phyloP scores from a whole-genome alignment of 2,329 filamentous ascomycete species.

The Dothistroma septosporum region DNA sequence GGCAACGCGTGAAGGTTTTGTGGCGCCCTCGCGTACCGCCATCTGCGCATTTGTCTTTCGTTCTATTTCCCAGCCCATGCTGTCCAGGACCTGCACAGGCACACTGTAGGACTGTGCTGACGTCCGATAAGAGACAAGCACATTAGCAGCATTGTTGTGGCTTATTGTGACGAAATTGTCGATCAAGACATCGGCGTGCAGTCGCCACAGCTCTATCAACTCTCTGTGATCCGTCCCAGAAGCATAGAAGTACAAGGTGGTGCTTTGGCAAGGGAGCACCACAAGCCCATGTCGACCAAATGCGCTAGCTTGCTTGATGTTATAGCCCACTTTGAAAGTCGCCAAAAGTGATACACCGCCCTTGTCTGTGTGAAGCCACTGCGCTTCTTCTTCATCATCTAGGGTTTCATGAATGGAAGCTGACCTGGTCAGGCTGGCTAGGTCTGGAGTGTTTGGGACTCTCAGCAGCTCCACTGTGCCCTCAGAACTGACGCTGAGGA shows the following conservation, averaged over 20 bases:
- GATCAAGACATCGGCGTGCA: constrained; percentile 16
- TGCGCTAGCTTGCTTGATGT: constrained; percentile 14
- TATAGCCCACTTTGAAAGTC: constrained; percentile 9
- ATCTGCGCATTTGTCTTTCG: background rate
- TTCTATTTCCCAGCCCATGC: constrained; percentile 20
- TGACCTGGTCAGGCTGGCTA: background rate
- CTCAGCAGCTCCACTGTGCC: background rate
- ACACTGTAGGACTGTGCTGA: constrained; percentile 18
- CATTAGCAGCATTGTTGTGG: constrained; percentile 9
- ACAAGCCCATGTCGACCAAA: constrained; percentile 27
- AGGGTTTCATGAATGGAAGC: background rate
- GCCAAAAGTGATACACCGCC: background rate
- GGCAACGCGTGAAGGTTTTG: background rate
- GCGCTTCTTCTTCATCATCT: constrained; percentile 16
- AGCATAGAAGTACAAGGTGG: constrained; percentile 22
- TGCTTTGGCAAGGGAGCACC: constrained; percentile 19
- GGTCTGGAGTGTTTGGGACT: background rate
- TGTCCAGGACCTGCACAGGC: constrained; percentile 18
- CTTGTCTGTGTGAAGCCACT: background rate
- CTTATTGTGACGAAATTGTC: constrained; percentile 19
- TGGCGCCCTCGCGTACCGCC: background rate
- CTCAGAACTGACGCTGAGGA: constrained; percentile 1
- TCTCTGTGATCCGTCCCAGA: constrained; percentile 13
- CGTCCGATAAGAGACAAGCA: constrained; percentile 12
- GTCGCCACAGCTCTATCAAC: constrained; percentile 21